Evolutionary conservation across 1,139 yeast genomes (phyloP), one percentile per base, ranked within the genome.

Genomic region (Hemisphaericaspora subhashii): DNA sequence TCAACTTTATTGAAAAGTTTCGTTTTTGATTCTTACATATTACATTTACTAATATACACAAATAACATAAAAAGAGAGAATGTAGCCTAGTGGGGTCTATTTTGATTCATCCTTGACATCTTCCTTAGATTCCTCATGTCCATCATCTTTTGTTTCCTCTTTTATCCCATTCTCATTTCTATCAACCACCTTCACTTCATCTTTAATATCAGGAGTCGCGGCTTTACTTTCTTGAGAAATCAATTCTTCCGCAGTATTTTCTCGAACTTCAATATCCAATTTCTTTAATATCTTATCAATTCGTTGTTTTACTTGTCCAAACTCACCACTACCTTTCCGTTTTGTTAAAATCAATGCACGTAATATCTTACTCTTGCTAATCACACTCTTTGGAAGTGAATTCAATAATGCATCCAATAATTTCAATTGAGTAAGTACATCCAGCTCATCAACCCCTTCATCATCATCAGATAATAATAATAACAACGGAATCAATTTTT

Each of bases 321-420:
- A 57, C 16, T 31, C 33, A 20, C 54, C 57, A 5, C 40, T 39
- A 3, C 63, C 59, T 42, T 58, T 61, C 39, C 74, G 58, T 34
- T 59, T 55, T 4, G 57, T 52, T 37, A 66, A 45, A n/a, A 70
- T 54, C 42, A 70, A 48, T 17, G 58, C 60, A 34, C 69, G 54
- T 32, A 64, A 55, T 27, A 69, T 43, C 35, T 55, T 58, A 35
- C 71, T 64, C 46, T 62, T 68, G 20, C 53, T 38, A 9, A 67
- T 45, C 2, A 67, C 49, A 15, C 65, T 51, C 29, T 51, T 50
- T 3, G 76, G 76, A 12, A 41, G 25, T 36, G 54, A 36, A 18
- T 50, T 42, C 24, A 50, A 41, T 20, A 66, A 42, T 32, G 53
- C 48, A 17, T 56, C 52, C 8, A 66, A 43, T 23, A 45, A 44